phyloP scores from a whole-genome alignment of 257 asterid species.

The Orobanche coerulescens region DNA sequence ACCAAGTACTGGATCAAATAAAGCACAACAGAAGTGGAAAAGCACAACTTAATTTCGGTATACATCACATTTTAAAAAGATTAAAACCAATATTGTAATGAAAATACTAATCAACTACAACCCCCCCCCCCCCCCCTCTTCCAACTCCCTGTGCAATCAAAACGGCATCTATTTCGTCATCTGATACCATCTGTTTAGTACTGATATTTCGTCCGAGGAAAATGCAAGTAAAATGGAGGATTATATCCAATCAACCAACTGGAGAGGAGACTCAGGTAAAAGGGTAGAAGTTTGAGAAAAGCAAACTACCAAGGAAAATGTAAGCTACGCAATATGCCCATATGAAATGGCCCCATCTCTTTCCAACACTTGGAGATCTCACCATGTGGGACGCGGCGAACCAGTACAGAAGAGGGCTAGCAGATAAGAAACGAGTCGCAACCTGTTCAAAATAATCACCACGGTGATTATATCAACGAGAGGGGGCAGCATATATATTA shows the following conservation, averaged over 20 bases:
- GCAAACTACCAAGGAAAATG: conserved; percentile 69
- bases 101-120: not conserved
- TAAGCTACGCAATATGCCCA: conserved; percentile 78
- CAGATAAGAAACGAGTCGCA: conserved; percentile 83
- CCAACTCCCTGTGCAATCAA: not conserved
- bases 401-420: conserved; percentile 83
- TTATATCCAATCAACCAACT: not conserved
- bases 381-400: conserved; percentile 59
- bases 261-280: conserved; percentile 48
- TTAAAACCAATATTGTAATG: not conserved
- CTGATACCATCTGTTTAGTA: not conserved
- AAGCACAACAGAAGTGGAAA: not conserved
- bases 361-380: conserved; percentile 34
- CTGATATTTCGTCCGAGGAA: not conserved
- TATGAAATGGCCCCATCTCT: conserved; percentile 59
- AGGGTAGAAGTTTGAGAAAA: conserved; percentile 93
- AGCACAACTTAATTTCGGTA: not conserved
- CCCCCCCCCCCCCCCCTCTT: too few relatives aligned
- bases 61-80: not conserved
- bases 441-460: conserved; percentile 63
- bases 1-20: not conserved
- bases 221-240: not conserved
- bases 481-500: not conserved
- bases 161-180: not conserved
- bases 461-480: conserved; percentile 6